Evolutionary conservation across 73 alveolate species (phyloP), one percentile per base, ranked within the genome.

Genomic region (Symbiodinium pilosum): DNA sequence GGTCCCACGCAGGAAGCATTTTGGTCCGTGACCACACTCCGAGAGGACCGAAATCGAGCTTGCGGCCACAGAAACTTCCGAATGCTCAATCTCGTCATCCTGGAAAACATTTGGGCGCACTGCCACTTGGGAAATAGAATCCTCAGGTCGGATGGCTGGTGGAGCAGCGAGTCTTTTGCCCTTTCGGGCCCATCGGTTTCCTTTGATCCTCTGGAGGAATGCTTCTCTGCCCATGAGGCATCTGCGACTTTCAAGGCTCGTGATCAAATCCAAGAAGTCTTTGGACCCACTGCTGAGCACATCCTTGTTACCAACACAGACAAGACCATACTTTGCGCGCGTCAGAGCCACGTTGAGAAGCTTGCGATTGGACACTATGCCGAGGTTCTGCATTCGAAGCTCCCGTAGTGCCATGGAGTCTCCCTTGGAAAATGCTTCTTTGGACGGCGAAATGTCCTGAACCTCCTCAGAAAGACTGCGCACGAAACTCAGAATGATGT

Each of bases 301-400:
- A n/a, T 89, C 77, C 39, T 51, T 38, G n/a, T 89, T 89, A 36
- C 96, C 96, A 9, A 89, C 40, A 40, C 96, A 89, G 21, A 89
- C 30, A 44, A 89, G 39, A 59, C 96, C 96, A 69, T 89, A 89
- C 54, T 43, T 40, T 42, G 96, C 96, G 4, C 96, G 83, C 3
- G 96, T 89, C 30, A 89, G 16, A 12, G 96, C 87, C 77, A 89
- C 96, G 52, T 89, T 89, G 40, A 89, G 77, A n/a, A 89, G 86
- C 77, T 69, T 71, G 73, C 20, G 54, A 52, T 89, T 69, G 16
- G 83, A 51, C 39, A 89, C 51, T 3, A 89, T 89, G 54, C 96
- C 96, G 8, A 89, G 87, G 86, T 51, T 64, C 28, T 21, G 44
- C 36, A 16, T 30, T 43, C n/a, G 43, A 43, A 89, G 26, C 87